Base-by-base conservation (phyloP, 1,139 yeast genomes). In the Suhomyces coccinellae region DNA sequence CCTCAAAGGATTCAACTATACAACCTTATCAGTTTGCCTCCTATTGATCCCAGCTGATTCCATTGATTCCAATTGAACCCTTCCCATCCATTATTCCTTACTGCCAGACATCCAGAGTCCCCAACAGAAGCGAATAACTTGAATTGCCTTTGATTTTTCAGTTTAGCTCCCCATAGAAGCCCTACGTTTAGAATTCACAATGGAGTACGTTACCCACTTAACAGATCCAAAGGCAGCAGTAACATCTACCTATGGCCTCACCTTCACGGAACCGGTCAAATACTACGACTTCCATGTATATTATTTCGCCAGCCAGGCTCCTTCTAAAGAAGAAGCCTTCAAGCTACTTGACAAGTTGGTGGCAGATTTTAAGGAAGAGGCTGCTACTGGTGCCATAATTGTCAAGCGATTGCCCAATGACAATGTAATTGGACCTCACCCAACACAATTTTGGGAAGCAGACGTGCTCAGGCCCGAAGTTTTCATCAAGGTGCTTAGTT, bases 201-300 rank as follows among this genome's bases (percentile, higher is more conserved):
- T 66, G 71, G 67, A 66, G 22, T 66, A 66, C 56, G 56, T 66
- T 14, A 65, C 71, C 12, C 49, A 52, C 32, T 50, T 66, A 8
- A 46, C 49, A 30, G 53, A 62, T 45, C 65, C 61, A 2, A 44
- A 53, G 13, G 49, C 52, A 17, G 65, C 65, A 15, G 54, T 57
- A 22, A 59, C 48, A 6, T 63, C 69, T n/a, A 46, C 36, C 6
- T 44, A 52, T 36, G 63, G 61, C 2, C 54, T 67, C 17, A 40
- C 51, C 14, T 67, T 42, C 49, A 52, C 57, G 1, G 50, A 52
- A 37, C 71, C 71, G 1, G 59, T 67, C 16, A 56, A 66, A 42
- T 67, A 63, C 51, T 67, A 66, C 50, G 72, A 67, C 46, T 67
- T 67, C 50, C 72, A 67, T 48, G 59, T 67, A 9, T 67, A 67